Base-by-base conservation (phyloP, 1,284 basidiomycete genomes). In the Marasmius tenuissimus region DNA sequence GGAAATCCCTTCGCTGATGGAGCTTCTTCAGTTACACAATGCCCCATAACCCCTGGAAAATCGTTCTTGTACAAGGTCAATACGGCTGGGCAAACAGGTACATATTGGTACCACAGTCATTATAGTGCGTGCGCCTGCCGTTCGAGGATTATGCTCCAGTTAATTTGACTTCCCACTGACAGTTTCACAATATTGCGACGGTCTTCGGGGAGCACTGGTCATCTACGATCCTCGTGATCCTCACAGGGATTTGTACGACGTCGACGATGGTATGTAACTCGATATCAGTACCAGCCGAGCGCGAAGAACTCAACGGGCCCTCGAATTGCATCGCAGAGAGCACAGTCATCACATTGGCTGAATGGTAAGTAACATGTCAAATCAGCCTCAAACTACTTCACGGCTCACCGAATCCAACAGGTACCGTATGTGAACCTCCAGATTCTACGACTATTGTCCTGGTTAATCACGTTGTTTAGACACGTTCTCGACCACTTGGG, bases 161-260 rank as follows among this genome's bases (percentile, higher is more conserved):
- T n/a, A n/a, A n/a, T n/a, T n/a, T n/a, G n/a, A n/a, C n/a, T n/a
- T n/a, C 50, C 69, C 69, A 34, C 73, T 73, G 49, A 64, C 71
- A 14, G 59, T 58, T 18, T 61, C 62, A 39, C 81, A 82, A 70
- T 83, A 83, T 61, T 76, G 77, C 38, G 81, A 75, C 59, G 73
- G 73, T 0, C 61, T 74, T 22, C 65, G 74, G 14, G 72, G 73
- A 8, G 61, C 69, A 1, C 45, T 75, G 16, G 64, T 75, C 53
- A 72, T 70, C 55, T 70, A 67, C 64, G 76, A 78, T 58, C 75
- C 70, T 12, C 4, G 72, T 5, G 76, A 78, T 50, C 76, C 76
- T 10, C 67, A 71, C 34, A 47, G 16, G 1, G 0, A 63, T 35
- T 57, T 75, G 57, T 77, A 77, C 58, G 76, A 78, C 35, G 63